phyloP scores from a whole-genome alignment of 1,284 basidiomycete genomes.

The Cryptococcus hybrid region DNA sequence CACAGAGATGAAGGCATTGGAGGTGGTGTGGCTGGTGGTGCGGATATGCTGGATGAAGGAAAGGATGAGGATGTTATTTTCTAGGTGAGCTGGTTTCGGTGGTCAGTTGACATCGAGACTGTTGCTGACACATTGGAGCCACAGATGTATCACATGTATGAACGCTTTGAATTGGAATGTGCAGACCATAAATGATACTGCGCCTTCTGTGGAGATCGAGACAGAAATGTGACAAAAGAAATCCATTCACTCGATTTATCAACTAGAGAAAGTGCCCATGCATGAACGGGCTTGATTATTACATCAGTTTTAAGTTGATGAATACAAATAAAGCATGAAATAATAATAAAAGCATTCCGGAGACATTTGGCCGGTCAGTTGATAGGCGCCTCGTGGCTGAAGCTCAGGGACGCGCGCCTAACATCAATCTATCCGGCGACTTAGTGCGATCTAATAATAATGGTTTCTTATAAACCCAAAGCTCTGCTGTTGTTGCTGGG shows the following conservation, averaged over 20 bases:
- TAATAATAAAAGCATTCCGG: too few relatives aligned
- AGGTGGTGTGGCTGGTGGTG: slow-evolving; percentile 42
- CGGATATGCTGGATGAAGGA: slow-evolving; percentile 67
- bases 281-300: not conserved
- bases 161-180: not conserved
- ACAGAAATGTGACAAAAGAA: not conserved
- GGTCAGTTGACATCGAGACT: not conserved
- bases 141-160: too few relatives aligned
- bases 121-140: not conserved
- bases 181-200: not conserved
- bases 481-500: too few relatives aligned
- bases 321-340: too few relatives aligned
- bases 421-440: too few relatives aligned
- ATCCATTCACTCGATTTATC: not conserved
- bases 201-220: not conserved
- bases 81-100: slow-evolving; percentile 46
- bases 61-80: slow-evolving; percentile 93
- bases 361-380: too few relatives aligned
- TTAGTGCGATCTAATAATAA: too few relatives aligned
- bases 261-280: not conserved
- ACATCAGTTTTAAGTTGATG: too few relatives aligned
- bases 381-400: too few relatives aligned
- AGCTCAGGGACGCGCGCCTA: too few relatives aligned
- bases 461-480: too few relatives aligned
- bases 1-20: slow-evolving; percentile 49